A percentile compares a stretch with the other conserved stretches of the same genome.
Evolutionary conservation across 345 rosid species (phyloP).

Genomic region (Lepidium africanum): DNA sequence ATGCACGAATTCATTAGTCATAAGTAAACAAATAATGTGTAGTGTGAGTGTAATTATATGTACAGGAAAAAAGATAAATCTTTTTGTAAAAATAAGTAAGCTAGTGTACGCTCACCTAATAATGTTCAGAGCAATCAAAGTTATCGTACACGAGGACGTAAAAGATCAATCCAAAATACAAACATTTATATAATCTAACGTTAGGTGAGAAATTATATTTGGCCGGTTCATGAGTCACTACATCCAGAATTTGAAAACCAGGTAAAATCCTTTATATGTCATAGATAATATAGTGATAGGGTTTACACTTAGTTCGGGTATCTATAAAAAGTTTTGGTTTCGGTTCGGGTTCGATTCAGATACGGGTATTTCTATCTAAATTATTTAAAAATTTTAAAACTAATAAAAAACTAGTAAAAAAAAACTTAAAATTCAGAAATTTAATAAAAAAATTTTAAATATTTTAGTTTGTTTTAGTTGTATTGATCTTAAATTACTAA

Average conservation of each 20-base stretch:
- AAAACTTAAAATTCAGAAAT: no score
- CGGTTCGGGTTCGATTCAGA: no score
- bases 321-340: no score
- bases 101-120: not conserved
- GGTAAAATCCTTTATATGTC: no score
- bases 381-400: no score
- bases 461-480: no score
- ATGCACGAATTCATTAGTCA: not conserved
- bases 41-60: not conserved
- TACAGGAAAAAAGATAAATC: not conserved
- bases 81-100: not conserved
- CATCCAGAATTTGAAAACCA: not conserved
- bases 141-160: not conserved
- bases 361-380: no score
- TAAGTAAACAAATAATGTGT: not conserved
- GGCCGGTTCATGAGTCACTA: not conserved
- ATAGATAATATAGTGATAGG: no score
- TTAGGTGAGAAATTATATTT: not conserved
- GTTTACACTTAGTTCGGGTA: no score
- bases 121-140: not conserved
- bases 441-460: no score
- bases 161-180: not conserved
- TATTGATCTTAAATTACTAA: no score
- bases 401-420: no score
- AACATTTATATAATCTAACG: not conserved